Conservation (phyloP, 352 stramenopile genomes). For the Globisporangium rhizosaccharum region DNA sequence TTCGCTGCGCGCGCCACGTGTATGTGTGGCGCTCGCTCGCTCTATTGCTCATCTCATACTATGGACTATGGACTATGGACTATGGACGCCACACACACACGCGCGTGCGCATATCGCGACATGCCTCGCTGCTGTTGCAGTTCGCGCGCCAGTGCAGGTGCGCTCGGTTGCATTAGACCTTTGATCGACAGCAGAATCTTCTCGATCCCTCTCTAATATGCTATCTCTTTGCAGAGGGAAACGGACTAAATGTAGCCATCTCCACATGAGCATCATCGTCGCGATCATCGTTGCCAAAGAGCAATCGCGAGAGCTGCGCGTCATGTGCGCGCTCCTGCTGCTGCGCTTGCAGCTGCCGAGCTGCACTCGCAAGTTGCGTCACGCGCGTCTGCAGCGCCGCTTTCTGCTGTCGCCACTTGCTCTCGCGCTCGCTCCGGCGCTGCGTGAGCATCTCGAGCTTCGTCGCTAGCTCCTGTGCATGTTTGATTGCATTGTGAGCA, state of each 20-base stretch:
- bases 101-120: too few relatives aligned
- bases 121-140: too few relatives aligned
- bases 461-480: slow-evolving; percentile 7
- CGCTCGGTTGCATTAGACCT: background rate
- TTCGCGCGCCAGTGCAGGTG: background rate
- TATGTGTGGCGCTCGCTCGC: too few relatives aligned
- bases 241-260: slow-evolving; percentile 3
- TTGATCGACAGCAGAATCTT: slow-evolving; percentile 5
- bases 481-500: background rate
- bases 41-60: too few relatives aligned
- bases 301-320: slow-evolving; percentile 12
- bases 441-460: slow-evolving; percentile 8
- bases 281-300: slow-evolving; percentile 6
- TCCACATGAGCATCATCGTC: background rate
- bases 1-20: background rate
- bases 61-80: too few relatives aligned
- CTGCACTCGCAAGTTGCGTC: slow-evolving; percentile 19
- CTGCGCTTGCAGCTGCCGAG: slow-evolving; percentile 16
- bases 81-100: too few relatives aligned
- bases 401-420: slow-evolving; percentile 13
- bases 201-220: slow-evolving; percentile 4
- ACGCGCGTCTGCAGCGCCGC: slow-evolving; percentile 13
- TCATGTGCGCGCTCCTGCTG: slow-evolving; percentile 25
- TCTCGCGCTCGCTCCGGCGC: slow-evolving; percentile 1
- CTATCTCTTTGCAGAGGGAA: too few relatives aligned